Percentiles rank a stretch among this genome's conserved stretches.
Evolutionary conservation across 805 yeast genomes (phyloP).

Genomic region (Cyberlindnera maclurae): DNA sequence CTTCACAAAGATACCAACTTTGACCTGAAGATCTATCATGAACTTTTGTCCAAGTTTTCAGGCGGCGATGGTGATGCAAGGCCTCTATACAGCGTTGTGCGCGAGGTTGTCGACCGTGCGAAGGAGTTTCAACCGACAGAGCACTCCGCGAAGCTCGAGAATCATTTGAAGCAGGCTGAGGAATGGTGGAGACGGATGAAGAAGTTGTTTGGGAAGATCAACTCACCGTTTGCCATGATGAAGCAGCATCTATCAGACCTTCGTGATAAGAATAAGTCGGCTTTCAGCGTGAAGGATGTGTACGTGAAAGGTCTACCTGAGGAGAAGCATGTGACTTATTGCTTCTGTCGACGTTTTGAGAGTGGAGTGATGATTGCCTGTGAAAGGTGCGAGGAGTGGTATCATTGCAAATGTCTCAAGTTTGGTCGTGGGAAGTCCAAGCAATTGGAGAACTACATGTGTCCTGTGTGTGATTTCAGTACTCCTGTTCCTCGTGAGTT

Average conservation of each 20-base stretch:
- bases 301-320: conserved; percentile 8
- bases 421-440: conserved; percentile 27
- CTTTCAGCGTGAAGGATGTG: conserved; percentile 22
- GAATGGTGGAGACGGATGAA: conserved; percentile 32
- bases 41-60: conserved; percentile 15
- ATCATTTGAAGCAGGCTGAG: conserved; percentile 24
- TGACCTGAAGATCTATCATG: conserved; percentile 2
- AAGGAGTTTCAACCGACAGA: conserved; percentile 6
- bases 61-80: conserved; percentile 29
- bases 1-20: conserved; percentile 3
- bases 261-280: conserved; percentile 14
- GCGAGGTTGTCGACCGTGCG: conserved; percentile 19
- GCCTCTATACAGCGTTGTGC: conserved; percentile 24
- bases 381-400: conserved; percentile 68
- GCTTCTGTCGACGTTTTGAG: conserved; percentile 58
- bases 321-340: conserved; percentile 31
- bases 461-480: conserved; percentile 47
- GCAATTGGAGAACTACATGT: conserved; percentile 34
- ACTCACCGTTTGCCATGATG: conserved; percentile 27
- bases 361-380: conserved; percentile 63
- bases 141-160: conserved; percentile 13
- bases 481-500: conserved; percentile 26
- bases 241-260: conserved; percentile 22
- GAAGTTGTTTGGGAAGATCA: conserved; percentile 28
- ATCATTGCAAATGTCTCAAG: conserved; percentile 53